Evolutionary conservation across 1,284 basidiomycete genomes (phyloP).

Genomic region (Cerrena zonata): DNA sequence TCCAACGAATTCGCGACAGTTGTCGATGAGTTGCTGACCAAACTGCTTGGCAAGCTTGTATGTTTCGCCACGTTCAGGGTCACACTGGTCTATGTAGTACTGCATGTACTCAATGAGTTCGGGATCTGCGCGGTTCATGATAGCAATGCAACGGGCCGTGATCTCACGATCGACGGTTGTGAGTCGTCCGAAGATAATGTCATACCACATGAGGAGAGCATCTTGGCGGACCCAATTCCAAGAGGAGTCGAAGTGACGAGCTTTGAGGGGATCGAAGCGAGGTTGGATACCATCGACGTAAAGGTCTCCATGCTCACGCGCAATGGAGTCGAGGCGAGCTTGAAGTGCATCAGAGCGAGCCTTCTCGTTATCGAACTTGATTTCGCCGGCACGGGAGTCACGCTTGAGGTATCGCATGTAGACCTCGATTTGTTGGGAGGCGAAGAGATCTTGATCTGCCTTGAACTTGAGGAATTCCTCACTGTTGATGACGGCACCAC

Average conservation of each 20-base stretch:
- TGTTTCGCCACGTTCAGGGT: conserved; percentile 80
- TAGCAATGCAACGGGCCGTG: conserved; percentile 93
- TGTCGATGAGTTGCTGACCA: conserved; percentile 92
- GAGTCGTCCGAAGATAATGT: conserved; percentile 91
- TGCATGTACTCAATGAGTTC: conserved; percentile 91
- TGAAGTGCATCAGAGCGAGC: conserved; percentile 69
- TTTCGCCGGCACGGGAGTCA: conserved; percentile 88
- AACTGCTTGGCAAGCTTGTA: conserved; percentile 95
- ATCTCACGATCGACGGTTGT: conserved; percentile 91
- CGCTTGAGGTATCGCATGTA: conserved; percentile 94
- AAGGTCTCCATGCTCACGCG: conserved; percentile 83
- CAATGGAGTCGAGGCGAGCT: conserved; percentile 81
- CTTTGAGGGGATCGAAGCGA: conserved; percentile 89
- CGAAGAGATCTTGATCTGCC: conserved; percentile 87
- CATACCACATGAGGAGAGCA: conserved; percentile 92
- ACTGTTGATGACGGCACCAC: conserved; percentile 88
- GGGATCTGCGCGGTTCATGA: conserved; percentile 95
- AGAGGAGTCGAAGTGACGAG: conserved; percentile 93
- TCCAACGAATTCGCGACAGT: conserved; percentile 81
- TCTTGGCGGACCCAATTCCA: conserved; percentile 99
- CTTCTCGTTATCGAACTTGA: conserved; percentile 84
- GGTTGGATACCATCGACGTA: conserved; percentile 96
- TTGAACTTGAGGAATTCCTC: conserved; percentile 98
- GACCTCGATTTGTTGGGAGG: conserved; percentile 88
- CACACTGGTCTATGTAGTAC: conserved; percentile 84